Conservation (phyloP, 2,329 filamentous ascomycete genomes). For the Ascochyta fabae region DNA sequence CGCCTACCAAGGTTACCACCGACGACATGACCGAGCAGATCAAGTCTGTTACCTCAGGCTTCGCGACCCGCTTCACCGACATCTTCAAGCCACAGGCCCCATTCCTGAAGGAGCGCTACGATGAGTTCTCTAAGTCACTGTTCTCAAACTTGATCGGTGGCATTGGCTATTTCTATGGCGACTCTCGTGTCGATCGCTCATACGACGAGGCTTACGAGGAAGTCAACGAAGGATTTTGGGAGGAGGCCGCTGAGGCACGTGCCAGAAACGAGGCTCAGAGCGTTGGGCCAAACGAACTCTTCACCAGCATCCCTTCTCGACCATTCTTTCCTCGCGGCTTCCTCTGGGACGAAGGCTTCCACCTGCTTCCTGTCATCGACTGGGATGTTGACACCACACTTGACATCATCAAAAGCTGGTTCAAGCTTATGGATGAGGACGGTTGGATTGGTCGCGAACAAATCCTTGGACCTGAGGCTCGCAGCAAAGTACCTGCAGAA, state of each 20-base stretch:
- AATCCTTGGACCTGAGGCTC: slow-evolving; percentile 88
- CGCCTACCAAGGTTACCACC: slow-evolving; percentile 59
- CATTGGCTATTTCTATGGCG: slow-evolving; percentile 92
- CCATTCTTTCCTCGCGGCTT: slow-evolving; percentile 97
- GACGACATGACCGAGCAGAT: slow-evolving; percentile 75
- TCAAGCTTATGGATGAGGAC: slow-evolving; percentile 92
- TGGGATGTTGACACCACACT: slow-evolving; percentile 87
- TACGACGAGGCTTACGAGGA: slow-evolving; percentile 94
- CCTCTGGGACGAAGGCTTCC: slow-evolving; percentile 98
- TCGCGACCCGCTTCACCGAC: slow-evolving; percentile 75
- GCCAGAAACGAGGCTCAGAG: slow-evolving; percentile 69
- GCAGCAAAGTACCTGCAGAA: slow-evolving; percentile 90
- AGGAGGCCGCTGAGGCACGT: slow-evolving; percentile 83
- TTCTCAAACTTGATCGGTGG: slow-evolving; percentile 94
- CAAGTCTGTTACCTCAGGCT: slow-evolving; percentile 68
- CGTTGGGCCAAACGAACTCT: slow-evolving; percentile 87
- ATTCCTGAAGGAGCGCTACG: slow-evolving; percentile 75
- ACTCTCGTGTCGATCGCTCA: slow-evolving; percentile 87
- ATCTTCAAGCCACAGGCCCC: slow-evolving; percentile 77
- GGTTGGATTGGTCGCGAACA: slow-evolving; percentile 98
- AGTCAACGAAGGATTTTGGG: slow-evolving; percentile 94
- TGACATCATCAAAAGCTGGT: slow-evolving; percentile 94
- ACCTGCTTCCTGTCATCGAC: slow-evolving; percentile 86
- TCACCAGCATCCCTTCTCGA: slow-evolving; percentile 87
- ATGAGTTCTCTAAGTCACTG: slow-evolving; percentile 83